A percentile compares a stretch with the other conserved stretches of the same genome.
Evolutionary conservation across 768 basidiomycete genomes (phyloP).

Genomic region (Rhizopogon vulgaris): DNA sequence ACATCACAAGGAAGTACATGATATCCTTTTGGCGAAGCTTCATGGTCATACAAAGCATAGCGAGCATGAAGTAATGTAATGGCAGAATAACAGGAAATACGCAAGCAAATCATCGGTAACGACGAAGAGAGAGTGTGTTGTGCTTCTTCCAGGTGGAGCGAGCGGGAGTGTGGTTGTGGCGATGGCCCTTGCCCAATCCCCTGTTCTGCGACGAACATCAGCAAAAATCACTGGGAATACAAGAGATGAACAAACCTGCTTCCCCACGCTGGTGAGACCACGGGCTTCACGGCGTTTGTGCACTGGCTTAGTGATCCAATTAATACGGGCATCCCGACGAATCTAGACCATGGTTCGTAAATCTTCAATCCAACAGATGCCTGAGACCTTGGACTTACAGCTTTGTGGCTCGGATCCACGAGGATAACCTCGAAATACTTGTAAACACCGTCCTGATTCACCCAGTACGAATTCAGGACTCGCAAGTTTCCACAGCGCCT

Average conservation of each 20-base stretch:
- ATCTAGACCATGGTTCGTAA: constrained; percentile 43
- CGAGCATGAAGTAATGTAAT: constrained; percentile 21
- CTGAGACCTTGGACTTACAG: constrained; percentile 46
- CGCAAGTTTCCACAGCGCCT: constrained; percentile 93
- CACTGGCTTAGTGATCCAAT: constrained; percentile 97
- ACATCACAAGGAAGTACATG: background rate
- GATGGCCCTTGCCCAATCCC: constrained; percentile 93
- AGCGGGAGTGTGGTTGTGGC: constrained; percentile 88
- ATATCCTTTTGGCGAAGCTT: constrained; percentile 7
- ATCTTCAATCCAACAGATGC: background rate
- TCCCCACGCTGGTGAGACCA: constrained; percentile 94
- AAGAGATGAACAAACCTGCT: constrained; percentile 56
- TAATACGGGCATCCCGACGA: constrained; percentile 94
- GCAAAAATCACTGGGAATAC: background rate
- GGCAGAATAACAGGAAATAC: constrained; percentile 2
- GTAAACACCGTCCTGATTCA: constrained; percentile 98
- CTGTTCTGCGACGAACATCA: constrained; percentile 61
- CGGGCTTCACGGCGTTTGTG: constrained; percentile 98
- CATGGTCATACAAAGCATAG: constrained; percentile 16
- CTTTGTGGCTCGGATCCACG: constrained; percentile 93
- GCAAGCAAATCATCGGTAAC: constrained; percentile 60
- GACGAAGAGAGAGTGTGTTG: constrained; percentile 93
- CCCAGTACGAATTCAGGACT: constrained; percentile 98
- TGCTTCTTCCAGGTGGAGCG: constrained; percentile 94
- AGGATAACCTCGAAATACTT: constrained; percentile 99